Evolutionary conservation across 2,329 filamentous ascomycete genomes (phyloP), one percentile per base, ranked within the genome.

Genomic region (Mycogone perniciosa): DNA sequence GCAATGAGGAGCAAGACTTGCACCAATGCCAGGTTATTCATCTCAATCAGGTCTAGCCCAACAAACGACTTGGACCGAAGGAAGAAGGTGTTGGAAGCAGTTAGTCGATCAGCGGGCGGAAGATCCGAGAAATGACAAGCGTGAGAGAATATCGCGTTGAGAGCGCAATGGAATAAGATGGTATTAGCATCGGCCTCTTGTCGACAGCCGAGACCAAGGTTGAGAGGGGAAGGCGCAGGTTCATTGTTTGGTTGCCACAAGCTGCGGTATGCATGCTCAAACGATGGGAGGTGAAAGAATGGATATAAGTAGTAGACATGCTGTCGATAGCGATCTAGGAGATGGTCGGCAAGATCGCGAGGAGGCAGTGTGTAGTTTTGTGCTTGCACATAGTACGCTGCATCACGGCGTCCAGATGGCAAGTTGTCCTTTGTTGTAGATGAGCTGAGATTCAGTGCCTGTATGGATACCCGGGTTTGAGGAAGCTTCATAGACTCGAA

Each of bases 121-220:
- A 68, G 59, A 46, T 68, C 64, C 1, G 68, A 64, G 49, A 71
- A 73, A 38, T 69, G 63, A 29, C 65, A 68, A 0, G 66, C 70
- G 2, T 76, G 60, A 0, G 71, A 68, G 33, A 76, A 72, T 2
- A 75, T 67, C 8, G 60, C 56, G 51, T 75, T 75, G 31, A 75
- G 59, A 1, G 71, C 67, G 33, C 62, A 68, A 48, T 71, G 65
- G 43, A 75, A 74, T 6, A 71, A 64, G 8, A 68, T 66, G 0
- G 66, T 65, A 33, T 59, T 61, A 2, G 66, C 57, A 2, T 62
- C 65, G 46, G 57, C 13, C 60, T 62, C 5, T 64, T 47, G 39
- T 5, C 44, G 42, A 31, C 46, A 38, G 13, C 55, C 71, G 4
- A 73, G 59, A 0, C 70, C 71, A 7, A 70, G 60, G 5, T 63